These are phyloP conservation scores for Nothophytophthora sp. DNA, from an alignment of 352 stramenopile genomes.

Conservation along the genomic window DNA sequence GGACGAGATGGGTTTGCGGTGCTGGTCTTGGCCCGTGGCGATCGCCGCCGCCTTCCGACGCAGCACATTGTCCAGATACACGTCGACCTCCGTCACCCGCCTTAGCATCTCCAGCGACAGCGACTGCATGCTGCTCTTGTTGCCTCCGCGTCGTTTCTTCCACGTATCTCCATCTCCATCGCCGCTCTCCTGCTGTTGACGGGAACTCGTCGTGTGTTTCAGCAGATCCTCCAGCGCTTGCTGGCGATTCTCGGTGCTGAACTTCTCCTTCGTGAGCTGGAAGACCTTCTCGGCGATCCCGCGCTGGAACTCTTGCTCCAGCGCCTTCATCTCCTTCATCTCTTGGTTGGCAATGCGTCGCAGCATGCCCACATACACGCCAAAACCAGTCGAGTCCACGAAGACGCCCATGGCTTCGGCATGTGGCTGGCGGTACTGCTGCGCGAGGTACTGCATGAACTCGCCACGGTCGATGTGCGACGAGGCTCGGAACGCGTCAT, in stretches of 20 bases:
- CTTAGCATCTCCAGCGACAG: slow-evolving; percentile 83
- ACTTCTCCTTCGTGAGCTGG: slow-evolving; percentile 84
- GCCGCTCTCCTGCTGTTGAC: slow-evolving; percentile 8
- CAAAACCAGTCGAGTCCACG: slow-evolving; percentile 69
- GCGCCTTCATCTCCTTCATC: slow-evolving; percentile 76
- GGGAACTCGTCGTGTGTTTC: slow-evolving; percentile 38
- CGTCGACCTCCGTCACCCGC: slow-evolving; percentile 78
- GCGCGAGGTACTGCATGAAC: slow-evolving; percentile 73
- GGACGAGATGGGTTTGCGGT: slow-evolving; percentile 51
- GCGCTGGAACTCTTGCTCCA: slow-evolving; percentile 83
- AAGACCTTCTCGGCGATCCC: slow-evolving; percentile 81
- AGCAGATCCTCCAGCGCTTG: slow-evolving; percentile 68
- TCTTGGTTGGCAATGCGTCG: slow-evolving; percentile 74
- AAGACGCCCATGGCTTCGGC: slow-evolving; percentile 63
- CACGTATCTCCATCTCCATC: too few relatives aligned
- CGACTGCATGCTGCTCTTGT: slow-evolving; percentile 44
- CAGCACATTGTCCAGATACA: slow-evolving; percentile 85
- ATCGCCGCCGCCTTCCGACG: slow-evolving; percentile 47
- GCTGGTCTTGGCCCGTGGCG: slow-evolving; percentile 27
- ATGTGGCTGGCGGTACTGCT: slow-evolving; percentile 67
- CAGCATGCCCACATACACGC: slow-evolving; percentile 78
- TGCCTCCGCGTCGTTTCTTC: slow-evolving; percentile 12
- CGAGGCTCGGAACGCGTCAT: slow-evolving; percentile 61
- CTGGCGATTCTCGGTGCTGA: slow-evolving; percentile 80
- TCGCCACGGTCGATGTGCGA: slow-evolving; percentile 65